Base-by-base conservation (phyloP, 768 basidiomycete species). In the Leccinum subgranulosum region DNA sequence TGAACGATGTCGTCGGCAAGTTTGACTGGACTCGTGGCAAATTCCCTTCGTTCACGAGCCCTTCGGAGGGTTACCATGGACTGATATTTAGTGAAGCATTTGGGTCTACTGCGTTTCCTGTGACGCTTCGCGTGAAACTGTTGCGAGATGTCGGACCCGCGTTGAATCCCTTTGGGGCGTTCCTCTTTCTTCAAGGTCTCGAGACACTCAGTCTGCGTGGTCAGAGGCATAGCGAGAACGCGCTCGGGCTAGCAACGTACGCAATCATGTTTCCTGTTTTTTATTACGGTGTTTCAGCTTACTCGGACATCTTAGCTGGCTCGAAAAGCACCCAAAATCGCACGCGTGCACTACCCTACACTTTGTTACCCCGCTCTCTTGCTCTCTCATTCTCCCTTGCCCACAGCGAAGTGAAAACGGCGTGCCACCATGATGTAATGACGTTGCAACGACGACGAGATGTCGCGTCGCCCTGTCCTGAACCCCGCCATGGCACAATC, bases 121-220 rank as follows among this genome's bases (percentile, higher is more conserved):
- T 82, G 82, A 83, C n/a, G 62, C 69, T 81, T 36, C 80, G 85
- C 27, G 66, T 82, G 2, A 81, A 81, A 63, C 73, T 79, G 47
- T 71, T 79, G 52, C 81, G 84, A 1, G 83, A 85, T 61, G 36
- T 84, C 7, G 85, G 84, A 4, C 74, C 79, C 6, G 70, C 77
- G 4, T 62, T 84, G 46, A 82, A 80, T 61, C 82, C 85, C 1
- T 83, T 86, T 58, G 78, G 69, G 4, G 81, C 83, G n/a, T n/a
- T n/a, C n/a, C n/a, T n/a, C n/a, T 76, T 85, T 1, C 61, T 85
- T 11, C 81, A 82, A 56, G 84, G 85, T 43, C 70, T 87, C 29
- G 85, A 87, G 68, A 87, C 85, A 1, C 79, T 87, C 49, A 81
- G 79, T 58, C 68, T 87, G 47, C 77, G 86, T 11, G 77, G 78